Percentiles rank a stretch among this genome's conserved stretches.
Conservation (phyloP, 768 basidiomycete genomes). For the Leccinum ochraceum region DNA sequence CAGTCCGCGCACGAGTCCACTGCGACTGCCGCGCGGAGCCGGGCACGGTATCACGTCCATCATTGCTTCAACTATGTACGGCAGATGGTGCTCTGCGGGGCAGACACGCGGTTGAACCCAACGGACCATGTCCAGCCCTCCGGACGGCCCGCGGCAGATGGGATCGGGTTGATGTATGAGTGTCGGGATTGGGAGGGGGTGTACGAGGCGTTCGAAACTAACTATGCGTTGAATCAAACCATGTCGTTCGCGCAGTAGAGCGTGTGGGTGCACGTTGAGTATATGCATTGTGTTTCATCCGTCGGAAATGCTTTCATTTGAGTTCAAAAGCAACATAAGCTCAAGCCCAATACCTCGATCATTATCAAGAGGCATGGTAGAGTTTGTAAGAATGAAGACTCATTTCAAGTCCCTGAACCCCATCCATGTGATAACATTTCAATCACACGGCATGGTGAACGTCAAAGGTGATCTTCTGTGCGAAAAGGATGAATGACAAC, state of each 20-base stretch:
- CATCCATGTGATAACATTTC: not conserved
- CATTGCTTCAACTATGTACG: conserved; percentile 45
- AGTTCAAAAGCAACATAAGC: not conserved
- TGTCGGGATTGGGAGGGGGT: conserved; percentile 26
- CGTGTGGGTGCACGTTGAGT: not conserved
- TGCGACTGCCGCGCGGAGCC: not conserved
- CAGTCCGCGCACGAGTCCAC: not conserved
- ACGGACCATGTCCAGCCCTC: conserved; percentile 13
- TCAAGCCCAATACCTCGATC: no score
- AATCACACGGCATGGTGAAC: not conserved
- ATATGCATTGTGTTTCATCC: not conserved
- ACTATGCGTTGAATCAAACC: conserved; percentile 22
- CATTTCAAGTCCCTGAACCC: no score
- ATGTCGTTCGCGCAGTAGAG: conserved; percentile 12
- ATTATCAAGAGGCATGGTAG: no score
- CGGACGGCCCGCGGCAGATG: conserved; percentile 19
- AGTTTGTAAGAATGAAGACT: no score
- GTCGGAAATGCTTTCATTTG: not conserved
- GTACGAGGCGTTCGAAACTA: conserved; percentile 24
- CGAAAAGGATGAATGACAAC: not conserved
- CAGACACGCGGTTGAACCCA: conserved; percentile 34
- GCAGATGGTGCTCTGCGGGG: conserved; percentile 39
- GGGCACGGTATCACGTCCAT: conserved; percentile 15
- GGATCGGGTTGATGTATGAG: conserved; percentile 23
- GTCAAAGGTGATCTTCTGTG: not conserved